These are phyloP conservation scores for Phialophora verrucosa DNA, from an alignment of 2,329 filamentous ascomycete species.

Conservation along the genomic window DNA sequence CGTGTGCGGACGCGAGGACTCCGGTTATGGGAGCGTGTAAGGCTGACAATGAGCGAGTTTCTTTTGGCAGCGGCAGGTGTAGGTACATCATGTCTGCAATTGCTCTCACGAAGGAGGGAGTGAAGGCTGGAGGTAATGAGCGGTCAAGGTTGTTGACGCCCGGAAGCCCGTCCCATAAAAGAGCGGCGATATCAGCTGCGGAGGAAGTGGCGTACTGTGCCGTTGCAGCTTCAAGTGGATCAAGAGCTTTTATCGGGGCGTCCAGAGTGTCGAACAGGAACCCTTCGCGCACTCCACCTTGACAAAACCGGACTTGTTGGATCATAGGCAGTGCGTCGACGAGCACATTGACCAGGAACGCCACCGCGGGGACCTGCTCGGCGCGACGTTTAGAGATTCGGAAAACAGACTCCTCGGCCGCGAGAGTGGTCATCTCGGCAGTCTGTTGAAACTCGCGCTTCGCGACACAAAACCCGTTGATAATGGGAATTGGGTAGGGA, in stretches of 20 bases:
- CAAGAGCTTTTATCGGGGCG: slow-evolving; percentile 62
- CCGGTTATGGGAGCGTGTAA: slow-evolving; percentile 45
- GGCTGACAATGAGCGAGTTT: slow-evolving; percentile 43
- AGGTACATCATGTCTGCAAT: slow-evolving; percentile 46
- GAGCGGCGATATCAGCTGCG: slow-evolving; percentile 54
- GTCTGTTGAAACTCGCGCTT: slow-evolving; percentile 75
- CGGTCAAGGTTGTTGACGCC: slow-evolving; percentile 36
- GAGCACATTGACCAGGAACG: slow-evolving; percentile 77
- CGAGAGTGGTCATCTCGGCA: slow-evolving; percentile 72
- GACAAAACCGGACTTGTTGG: slow-evolving; percentile 78
- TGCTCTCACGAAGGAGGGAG: slow-evolving; percentile 41
- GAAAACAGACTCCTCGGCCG: slow-evolving; percentile 56
- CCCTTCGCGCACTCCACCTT: slow-evolving; percentile 86
- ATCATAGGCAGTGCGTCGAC: slow-evolving; percentile 72
- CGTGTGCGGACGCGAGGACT: slow-evolving; percentile 44
- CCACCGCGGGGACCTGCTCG: slow-evolving; percentile 81
- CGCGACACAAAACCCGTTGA: slow-evolving; percentile 78
- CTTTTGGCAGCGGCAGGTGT: slow-evolving; percentile 44
- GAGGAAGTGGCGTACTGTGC: slow-evolving; percentile 53
- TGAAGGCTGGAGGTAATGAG: slow-evolving; percentile 41
- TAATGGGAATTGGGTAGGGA: slow-evolving; percentile 82
- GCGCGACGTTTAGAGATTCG: slow-evolving; percentile 81
- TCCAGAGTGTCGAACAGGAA: slow-evolving; percentile 69
- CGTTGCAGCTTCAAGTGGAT: slow-evolving; percentile 71
- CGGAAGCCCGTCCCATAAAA: slow-evolving; percentile 58